Percentiles rank a stretch among this genome's conserved stretches.
Conservation (phyloP, 2,329 filamentous ascomycete species). For the Alternaria sp. region DNA sequence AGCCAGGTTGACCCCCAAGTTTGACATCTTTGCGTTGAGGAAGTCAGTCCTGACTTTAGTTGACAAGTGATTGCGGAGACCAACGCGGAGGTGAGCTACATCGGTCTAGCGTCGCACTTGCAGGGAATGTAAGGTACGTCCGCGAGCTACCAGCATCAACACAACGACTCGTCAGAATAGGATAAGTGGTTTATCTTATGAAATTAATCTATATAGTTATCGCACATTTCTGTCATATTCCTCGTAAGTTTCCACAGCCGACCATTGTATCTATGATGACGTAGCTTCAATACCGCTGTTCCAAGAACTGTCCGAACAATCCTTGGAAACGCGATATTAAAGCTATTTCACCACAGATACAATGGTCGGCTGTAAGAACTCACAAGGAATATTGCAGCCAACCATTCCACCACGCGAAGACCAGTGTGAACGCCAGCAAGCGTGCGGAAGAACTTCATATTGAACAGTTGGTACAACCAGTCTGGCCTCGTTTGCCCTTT, state of each 20-base stretch:
- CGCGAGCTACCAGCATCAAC: not conserved
- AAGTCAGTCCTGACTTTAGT: not conserved
- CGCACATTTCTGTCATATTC: not conserved
- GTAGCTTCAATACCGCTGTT: too few species aligned
- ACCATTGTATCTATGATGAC: too few species aligned
- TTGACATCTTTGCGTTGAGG: slow-evolving; percentile 32
- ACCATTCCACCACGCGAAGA: not conserved
- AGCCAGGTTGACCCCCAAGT: slow-evolving; percentile 37
- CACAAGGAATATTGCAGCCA: not conserved
- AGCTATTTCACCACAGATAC: too few species aligned
- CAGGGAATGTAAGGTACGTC: not conserved
- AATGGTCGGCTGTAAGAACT: too few species aligned
- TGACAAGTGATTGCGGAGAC: slow-evolving; percentile 13
- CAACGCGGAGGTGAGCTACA: slow-evolving; percentile 14
- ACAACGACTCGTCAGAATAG: not conserved
- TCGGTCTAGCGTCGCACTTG: slow-evolving; percentile 2
- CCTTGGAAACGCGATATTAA: too few species aligned
- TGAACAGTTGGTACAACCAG: not conserved
- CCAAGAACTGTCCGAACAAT: too few species aligned
- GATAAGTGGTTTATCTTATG: not conserved
- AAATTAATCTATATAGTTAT: not conserved
- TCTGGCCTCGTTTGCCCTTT: not conserved
- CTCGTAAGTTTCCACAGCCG: not conserved
- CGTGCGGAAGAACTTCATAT: not conserved
- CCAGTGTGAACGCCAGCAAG: not conserved